A percentile compares a stretch with the other conserved stretches of the same genome.
Evolutionary conservation across 2,329 filamentous ascomycete species (phyloP).

Genomic region (Fusarium papillatum): DNA sequence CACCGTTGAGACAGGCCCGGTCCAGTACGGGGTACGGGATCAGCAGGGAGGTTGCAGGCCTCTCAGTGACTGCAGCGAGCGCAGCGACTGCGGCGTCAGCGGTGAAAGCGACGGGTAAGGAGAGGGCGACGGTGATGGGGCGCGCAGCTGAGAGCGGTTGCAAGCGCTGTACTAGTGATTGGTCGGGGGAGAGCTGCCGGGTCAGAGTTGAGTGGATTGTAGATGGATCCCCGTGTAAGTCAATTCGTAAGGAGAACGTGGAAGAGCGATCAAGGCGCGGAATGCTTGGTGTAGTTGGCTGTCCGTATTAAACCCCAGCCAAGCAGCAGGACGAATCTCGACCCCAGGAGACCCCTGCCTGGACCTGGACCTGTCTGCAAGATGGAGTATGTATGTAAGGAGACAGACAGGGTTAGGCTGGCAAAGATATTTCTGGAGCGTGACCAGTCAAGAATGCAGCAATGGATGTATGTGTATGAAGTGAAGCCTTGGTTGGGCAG

Average conservation of each 20-base stretch:
- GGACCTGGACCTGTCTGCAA: not conserved
- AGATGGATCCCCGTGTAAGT: constrained; percentile 37
- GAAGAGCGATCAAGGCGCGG: constrained; percentile 5
- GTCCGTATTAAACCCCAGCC: constrained; percentile 6
- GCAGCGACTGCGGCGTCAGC: constrained; percentile 16
- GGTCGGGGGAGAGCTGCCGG: constrained; percentile 12
- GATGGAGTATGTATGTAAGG: not conserved
- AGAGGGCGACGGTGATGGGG: constrained; percentile 20
- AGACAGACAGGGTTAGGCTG: not conserved
- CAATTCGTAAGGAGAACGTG: constrained; percentile 14
- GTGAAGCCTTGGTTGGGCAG: not conserved
- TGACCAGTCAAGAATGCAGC: not conserved
- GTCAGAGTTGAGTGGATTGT: constrained; percentile 27
- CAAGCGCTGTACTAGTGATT: constrained; percentile 25
- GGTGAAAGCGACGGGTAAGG: constrained; percentile 16
- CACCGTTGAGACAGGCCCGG: constrained; percentile 18
- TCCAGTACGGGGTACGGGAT: constrained; percentile 11
- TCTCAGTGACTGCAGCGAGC: constrained; percentile 14
- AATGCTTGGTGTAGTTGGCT: constrained; percentile 9
- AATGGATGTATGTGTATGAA: not conserved
- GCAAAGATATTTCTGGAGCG: not conserved
- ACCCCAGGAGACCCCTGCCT: constrained; percentile 4
- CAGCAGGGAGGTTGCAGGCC: constrained; percentile 11
- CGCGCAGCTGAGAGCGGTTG: constrained; percentile 14
- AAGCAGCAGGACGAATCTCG: constrained; percentile 1